These are phyloP conservation scores for Entamoeba histolytica DNA, from an alignment of 208 protist genomes.

Conservation along the genomic window DNA sequence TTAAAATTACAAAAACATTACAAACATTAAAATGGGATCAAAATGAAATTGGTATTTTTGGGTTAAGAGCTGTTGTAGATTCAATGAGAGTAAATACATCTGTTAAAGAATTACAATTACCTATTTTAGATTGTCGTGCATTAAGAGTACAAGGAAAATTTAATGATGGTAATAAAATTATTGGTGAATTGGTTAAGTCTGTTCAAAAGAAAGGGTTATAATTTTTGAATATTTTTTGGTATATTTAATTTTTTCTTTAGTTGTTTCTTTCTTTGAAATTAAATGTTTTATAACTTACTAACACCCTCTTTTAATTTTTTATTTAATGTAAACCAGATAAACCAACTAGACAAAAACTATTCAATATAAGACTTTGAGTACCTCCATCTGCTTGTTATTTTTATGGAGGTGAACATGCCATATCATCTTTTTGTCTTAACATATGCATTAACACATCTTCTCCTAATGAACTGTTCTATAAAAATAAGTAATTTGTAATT, in stretches of 20 bases:
- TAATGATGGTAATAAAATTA: neutral
- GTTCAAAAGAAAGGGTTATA: neutral
- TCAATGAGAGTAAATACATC: neutral
- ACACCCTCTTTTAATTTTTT: too few species aligned
- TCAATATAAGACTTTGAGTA: neutral
- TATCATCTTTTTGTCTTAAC: neutral
- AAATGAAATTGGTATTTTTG: neutral
- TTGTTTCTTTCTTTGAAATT: too few species aligned
- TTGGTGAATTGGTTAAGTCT: neutral
- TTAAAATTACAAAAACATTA: neutral
- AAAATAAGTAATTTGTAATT: neutral
- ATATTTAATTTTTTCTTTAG: neutral
- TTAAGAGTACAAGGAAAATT: neutral
- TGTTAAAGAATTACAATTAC: neutral
- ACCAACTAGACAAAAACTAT: neutral
- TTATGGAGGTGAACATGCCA: neutral
- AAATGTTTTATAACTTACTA: too few species aligned
- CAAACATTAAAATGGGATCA: neutral
- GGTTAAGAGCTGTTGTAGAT: neutral
- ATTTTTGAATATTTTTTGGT: neutral
- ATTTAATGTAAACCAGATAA: too few species aligned
- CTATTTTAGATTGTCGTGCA: neutral
- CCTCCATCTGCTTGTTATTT: neutral
- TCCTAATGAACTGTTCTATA: neutral
- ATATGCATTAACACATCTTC: neutral